phyloP scores from a whole-genome alignment of 106 monocot genomes.

The Hemerocallis citrina region DNA sequence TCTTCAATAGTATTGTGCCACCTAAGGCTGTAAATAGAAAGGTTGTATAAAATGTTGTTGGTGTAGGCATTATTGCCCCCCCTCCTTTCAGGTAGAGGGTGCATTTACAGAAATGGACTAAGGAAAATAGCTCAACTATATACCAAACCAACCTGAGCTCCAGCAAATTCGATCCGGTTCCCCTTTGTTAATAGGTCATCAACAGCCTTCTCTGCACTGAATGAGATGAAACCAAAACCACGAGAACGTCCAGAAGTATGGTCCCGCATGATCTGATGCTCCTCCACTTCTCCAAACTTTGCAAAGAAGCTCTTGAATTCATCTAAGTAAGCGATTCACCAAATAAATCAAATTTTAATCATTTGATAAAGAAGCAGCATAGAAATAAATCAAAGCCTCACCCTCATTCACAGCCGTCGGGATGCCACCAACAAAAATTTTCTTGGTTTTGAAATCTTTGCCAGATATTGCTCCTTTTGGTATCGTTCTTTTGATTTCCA shows the following conservation, averaged over 20 bases:
- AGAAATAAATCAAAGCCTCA: not conserved
- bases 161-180: constrained; percentile 77
- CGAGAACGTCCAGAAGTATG: constrained; percentile 65
- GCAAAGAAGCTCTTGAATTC: constrained; percentile 29
- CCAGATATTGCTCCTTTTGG: constrained; percentile 16
- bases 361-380: too few relatives aligned
- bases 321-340: not conserved
- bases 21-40: too few relatives aligned
- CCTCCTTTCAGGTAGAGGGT: too few relatives aligned
- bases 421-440: constrained; percentile 87
- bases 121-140: not conserved
- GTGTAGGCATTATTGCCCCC: too few relatives aligned
- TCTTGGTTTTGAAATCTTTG: constrained; percentile 25
- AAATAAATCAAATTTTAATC: not conserved
- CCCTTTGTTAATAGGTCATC: constrained; percentile 79
- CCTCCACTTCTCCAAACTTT: constrained; percentile 51
- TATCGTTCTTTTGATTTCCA: constrained; percentile 15
- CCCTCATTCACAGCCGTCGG: constrained; percentile 19
- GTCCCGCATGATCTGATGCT: constrained; percentile 85
- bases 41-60: too few relatives aligned
- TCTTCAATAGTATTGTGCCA: too few relatives aligned
- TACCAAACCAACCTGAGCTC: constrained; percentile 68
- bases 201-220: constrained; percentile 64
- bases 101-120: too few relatives aligned
- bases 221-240: constrained; percentile 87